These are phyloP conservation scores for Yamadazyma blattariae DNA, from an alignment of 1,139 yeast genomes.

Conservation along the genomic window DNA sequence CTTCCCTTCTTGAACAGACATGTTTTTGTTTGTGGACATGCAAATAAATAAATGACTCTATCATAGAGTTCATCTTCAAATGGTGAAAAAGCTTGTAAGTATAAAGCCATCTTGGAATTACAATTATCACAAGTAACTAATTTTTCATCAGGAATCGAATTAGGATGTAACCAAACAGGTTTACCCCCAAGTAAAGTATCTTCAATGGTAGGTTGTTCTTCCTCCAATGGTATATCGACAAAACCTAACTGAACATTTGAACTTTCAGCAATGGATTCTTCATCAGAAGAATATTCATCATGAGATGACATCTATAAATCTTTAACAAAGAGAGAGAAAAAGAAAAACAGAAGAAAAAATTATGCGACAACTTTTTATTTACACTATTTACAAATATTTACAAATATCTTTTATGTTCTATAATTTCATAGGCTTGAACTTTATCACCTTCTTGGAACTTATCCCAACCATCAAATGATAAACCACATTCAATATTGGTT, in stretches of 20 bases:
- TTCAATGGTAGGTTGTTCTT: slow-evolving; percentile 46
- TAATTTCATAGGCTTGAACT: slow-evolving; percentile 71
- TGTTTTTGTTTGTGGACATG: slow-evolving; percentile 53
- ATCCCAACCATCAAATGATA: slow-evolving; percentile 70
- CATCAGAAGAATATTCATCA: slow-evolving; percentile 45
- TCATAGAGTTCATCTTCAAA: slow-evolving; percentile 71
- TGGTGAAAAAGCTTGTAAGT: slow-evolving; percentile 80
- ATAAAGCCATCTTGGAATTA: slow-evolving; percentile 55
- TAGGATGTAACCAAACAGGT: slow-evolving; percentile 57
- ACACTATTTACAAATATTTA: slow-evolving; percentile 4
- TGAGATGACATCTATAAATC: slow-evolving; percentile 24
- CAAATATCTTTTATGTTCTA: slow-evolving; percentile 65
- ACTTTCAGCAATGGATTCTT: slow-evolving; percentile 22
- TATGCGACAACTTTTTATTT: slow-evolving; percentile 2
- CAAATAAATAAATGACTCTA: slow-evolving; percentile 75
- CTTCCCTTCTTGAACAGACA: slow-evolving; percentile 73
- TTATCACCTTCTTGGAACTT: slow-evolving; percentile 73
- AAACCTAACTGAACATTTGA: slow-evolving; percentile 55
- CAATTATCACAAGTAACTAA: slow-evolving; percentile 66
- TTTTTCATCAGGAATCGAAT: slow-evolving; percentile 53
- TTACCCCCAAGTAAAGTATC: slow-evolving; percentile 81
- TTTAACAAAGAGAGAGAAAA: not conserved
- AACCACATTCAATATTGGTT: slow-evolving; percentile 90
- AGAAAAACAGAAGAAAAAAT: no score
- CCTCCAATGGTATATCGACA: slow-evolving; percentile 52